Conservation (phyloP, 805 yeast genomes). For the Wickerhamomyces tratensis region DNA sequence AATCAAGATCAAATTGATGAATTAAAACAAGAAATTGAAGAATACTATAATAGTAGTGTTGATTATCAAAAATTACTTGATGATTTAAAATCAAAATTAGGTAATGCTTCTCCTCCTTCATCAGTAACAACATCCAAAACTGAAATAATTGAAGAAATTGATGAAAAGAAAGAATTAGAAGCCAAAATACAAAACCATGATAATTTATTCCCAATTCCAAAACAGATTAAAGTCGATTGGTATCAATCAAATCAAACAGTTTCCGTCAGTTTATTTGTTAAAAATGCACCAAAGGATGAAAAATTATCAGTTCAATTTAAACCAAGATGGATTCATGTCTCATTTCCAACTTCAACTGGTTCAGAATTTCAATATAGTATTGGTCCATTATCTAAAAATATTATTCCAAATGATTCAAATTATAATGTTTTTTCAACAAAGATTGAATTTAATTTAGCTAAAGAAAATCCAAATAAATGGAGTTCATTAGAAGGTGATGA, state of each 20-base stretch:
- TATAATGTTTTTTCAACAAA: slow-evolving; percentile 60
- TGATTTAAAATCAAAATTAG: too few species aligned
- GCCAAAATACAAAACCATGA: slow-evolving; percentile 14
- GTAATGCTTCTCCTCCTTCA: too few species aligned
- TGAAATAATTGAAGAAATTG: slow-evolving; percentile 1
- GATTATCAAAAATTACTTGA: too few species aligned
- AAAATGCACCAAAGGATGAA: slow-evolving; percentile 45
- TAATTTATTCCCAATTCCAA: slow-evolving; percentile 13
- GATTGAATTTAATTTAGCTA: slow-evolving; percentile 55
- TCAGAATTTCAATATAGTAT: slow-evolving; percentile 51
- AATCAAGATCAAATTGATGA: neutral
- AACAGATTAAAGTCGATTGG: slow-evolving; percentile 49
- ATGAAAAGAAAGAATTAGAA: slow-evolving; percentile 12
- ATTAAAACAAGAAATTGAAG: neutral
- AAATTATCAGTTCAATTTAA: slow-evolving; percentile 31
- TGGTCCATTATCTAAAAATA: slow-evolving; percentile 41
- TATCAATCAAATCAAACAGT: slow-evolving; percentile 55
- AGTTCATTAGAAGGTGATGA: slow-evolving; percentile 26
- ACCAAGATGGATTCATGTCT: slow-evolving; percentile 26
- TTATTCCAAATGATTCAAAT: slow-evolving; percentile 35
- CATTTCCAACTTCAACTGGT: slow-evolving; percentile 37
- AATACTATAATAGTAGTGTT: too few species aligned
- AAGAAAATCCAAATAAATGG: slow-evolving; percentile 43
- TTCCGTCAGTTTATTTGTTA: slow-evolving; percentile 63
- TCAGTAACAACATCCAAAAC: too few species aligned